Conservation (phyloP, 1,284 basidiomycete species). For the Papiliotrema flavescens region DNA sequence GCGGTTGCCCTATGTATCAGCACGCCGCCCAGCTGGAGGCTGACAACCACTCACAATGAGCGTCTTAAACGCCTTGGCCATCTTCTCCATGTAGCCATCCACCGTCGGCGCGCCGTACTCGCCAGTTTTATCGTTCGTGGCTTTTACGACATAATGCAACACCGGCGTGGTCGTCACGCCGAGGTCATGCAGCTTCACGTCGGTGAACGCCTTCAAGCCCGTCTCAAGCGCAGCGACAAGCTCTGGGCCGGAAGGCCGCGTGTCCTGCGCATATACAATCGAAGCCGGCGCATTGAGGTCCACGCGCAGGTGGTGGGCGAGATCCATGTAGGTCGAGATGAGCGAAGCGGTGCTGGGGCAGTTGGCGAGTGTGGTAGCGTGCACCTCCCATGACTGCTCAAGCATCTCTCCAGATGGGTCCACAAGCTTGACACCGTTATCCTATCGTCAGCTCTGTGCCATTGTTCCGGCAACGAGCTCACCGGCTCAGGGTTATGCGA, state of each 20-base stretch:
- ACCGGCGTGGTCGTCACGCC: conserved; percentile 92
- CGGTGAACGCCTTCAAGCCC: conserved; percentile 66
- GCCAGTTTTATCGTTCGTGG: conserved; percentile 66
- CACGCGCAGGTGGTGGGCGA: conserved; percentile 69
- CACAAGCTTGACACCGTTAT: conserved; percentile 98
- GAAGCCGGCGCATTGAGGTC: conserved; percentile 72
- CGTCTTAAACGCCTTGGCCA: conserved; percentile 79
- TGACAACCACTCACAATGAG: conserved; percentile 63
- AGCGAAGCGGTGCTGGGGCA: conserved; percentile 71
- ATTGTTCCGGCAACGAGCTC: no score
- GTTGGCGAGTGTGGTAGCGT: conserved; percentile 89
- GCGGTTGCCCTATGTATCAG: conserved; percentile 55
- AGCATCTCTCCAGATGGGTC: conserved; percentile 99
- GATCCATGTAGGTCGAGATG: conserved; percentile 60
- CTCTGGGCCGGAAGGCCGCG: conserved; percentile 78
- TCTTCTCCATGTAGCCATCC: conserved; percentile 82
- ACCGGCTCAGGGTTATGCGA: conserved; percentile 97
- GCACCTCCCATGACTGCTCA: conserved; percentile 86
- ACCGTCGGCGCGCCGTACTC: conserved; percentile 79
- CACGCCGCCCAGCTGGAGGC: not conserved
- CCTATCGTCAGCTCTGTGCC: conserved; percentile 55
- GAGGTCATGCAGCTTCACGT: conserved; percentile 45
- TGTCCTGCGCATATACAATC: conserved; percentile 90
- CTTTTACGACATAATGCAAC: conserved; percentile 89
- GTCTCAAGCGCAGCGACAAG: conserved; percentile 81